Percentiles rank a stretch among this genome's conserved stretches.
These are phyloP conservation scores for Mycena haematopus DNA, from an alignment of 768 basidiomycete genomes.

Conservation along the genomic window DNA sequence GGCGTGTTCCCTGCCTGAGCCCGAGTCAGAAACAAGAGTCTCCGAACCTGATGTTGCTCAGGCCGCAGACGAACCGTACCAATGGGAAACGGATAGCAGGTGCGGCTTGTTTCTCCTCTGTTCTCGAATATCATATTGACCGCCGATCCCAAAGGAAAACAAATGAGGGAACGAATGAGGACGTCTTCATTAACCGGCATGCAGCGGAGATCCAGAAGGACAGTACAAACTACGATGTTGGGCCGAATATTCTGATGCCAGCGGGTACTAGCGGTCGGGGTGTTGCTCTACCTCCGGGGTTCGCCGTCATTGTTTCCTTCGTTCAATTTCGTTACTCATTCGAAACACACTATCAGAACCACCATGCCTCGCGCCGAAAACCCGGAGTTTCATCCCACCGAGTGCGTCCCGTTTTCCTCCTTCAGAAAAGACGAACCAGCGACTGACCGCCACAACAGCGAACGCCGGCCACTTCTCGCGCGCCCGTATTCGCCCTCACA, in stretches of 20 bases:
- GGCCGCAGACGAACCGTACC: neutral
- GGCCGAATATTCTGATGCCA: too few relatives aligned
- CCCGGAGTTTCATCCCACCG: constrained; percentile 11
- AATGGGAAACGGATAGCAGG: neutral
- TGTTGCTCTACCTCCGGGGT: constrained; percentile 12
- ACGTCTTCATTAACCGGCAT: neutral
- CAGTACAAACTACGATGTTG: too few relatives aligned
- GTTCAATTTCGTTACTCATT: neutral
- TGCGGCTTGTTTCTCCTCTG: neutral
- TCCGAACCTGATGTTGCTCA: neutral
- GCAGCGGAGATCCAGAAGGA: constrained; percentile 15
- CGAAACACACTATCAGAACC: neutral
- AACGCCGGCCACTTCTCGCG: constrained; percentile 28
- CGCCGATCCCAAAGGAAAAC: too few relatives aligned
- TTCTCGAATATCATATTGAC: too few relatives aligned
- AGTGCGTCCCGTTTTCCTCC: constrained; percentile 7
- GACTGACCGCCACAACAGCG: constrained; percentile 14
- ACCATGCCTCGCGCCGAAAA: constrained; percentile 17
- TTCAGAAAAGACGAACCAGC: too few relatives aligned
- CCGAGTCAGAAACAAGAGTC: neutral
- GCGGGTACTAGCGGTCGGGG: too few relatives aligned
- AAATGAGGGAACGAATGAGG: too few relatives aligned
- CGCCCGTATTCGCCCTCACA: neutral
- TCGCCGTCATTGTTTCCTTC: neutral
- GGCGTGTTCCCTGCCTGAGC: neutral